Evolutionary conservation across 2,329 filamentous ascomycete genomes (phyloP).

Genomic region (Meredithiella fracta): DNA sequence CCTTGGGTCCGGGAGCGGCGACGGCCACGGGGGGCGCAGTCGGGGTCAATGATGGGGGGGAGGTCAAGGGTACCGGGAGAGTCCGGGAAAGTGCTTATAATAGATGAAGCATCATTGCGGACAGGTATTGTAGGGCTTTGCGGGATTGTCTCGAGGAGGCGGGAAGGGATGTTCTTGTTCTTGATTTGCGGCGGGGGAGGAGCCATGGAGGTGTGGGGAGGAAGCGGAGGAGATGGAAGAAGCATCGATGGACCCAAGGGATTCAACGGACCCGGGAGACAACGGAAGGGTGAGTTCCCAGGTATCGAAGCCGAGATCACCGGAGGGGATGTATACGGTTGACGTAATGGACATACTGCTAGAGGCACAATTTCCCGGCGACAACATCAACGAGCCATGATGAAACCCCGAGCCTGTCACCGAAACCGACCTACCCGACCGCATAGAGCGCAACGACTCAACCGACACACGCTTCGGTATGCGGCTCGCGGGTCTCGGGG

Average conservation of each 20-base stretch:
- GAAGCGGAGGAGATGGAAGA: neutral
- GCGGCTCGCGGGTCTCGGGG: conserved; percentile 12
- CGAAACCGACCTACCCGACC: conserved; percentile 1
- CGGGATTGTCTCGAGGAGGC: conserved; percentile 14
- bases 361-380: neutral
- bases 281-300: conserved; percentile 6
- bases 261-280: conserved; percentile 2
- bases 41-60: conserved; percentile 11
- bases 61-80: conserved; percentile 7
- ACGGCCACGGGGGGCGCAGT: conserved; percentile 6
- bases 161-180: conserved; percentile 10
- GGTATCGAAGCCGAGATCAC: conserved; percentile 7
- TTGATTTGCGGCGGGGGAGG: conserved; percentile 4
- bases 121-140: conserved; percentile 12
- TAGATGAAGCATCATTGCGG: neutral
- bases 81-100: neutral
- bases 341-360: neutral
- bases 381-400: conserved; percentile 2
- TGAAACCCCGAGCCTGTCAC: neutral
- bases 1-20: conserved; percentile 13
- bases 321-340: conserved; percentile 3
- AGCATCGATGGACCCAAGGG: conserved; percentile 7
- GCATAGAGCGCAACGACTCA: conserved; percentile 10
- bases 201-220: conserved; percentile 1
- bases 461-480: conserved; percentile 12